A percentile compares a stretch with the other conserved stretches of the same genome.
phyloP scores from a whole-genome alignment of 1,284 basidiomycete species.

The Farysia itapuensis region DNA sequence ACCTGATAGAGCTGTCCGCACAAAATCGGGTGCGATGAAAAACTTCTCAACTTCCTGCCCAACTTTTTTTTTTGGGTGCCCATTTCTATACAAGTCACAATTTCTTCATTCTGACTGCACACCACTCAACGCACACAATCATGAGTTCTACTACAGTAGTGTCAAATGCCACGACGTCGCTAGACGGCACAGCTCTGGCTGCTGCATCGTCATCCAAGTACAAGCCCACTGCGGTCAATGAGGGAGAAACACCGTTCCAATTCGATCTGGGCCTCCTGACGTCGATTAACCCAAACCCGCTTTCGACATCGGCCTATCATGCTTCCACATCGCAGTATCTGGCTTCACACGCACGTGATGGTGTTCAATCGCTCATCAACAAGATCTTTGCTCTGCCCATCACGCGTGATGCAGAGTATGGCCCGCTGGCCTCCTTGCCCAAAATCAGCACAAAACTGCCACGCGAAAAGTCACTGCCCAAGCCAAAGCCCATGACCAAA shows the following conservation, averaged over 20 bases:
- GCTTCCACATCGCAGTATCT: slow-evolving; percentile 77
- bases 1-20: too few species aligned
- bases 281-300: slow-evolving; percentile 82
- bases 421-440: slow-evolving; percentile 81
- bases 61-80: too few species aligned
- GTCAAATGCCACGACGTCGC: slow-evolving; percentile 11
- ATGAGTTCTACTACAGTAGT: slow-evolving; percentile 26
- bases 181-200: slow-evolving; percentile 27
- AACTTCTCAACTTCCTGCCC: too few species aligned
- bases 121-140: too few species aligned
- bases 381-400: slow-evolving; percentile 82
- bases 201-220: slow-evolving; percentile 30
- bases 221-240: slow-evolving; percentile 37
- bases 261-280: slow-evolving; percentile 81
- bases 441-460: slow-evolving; percentile 71
- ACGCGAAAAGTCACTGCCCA: slow-evolving; percentile 87
- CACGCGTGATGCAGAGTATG: slow-evolving; percentile 70
- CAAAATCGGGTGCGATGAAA: too few species aligned
- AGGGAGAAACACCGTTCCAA: slow-evolving; percentile 78
- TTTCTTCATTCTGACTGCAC: too few species aligned
- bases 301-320: slow-evolving; percentile 63
- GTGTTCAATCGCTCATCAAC: slow-evolving; percentile 78
- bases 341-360: slow-evolving; percentile 77
- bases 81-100: too few species aligned
- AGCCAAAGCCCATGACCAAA: slow-evolving; percentile 87